phyloP scores from a whole-genome alignment of 1,139 yeast genomes.

The Nakaseomyces uthaithaninus region DNA sequence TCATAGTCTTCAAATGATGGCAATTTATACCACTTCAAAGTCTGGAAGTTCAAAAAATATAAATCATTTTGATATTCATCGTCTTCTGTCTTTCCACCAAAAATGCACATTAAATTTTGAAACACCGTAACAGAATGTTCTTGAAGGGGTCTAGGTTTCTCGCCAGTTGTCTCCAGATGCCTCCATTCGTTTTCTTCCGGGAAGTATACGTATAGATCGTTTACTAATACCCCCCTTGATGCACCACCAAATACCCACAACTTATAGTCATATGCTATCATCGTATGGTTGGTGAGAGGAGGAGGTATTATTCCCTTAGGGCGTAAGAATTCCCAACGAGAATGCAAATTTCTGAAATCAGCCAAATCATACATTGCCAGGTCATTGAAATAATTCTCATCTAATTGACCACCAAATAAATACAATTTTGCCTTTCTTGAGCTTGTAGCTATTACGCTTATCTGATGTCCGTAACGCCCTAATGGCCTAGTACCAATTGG shows the following conservation, averaged over 20 bases:
- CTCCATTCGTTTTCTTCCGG: constrained; percentile 62
- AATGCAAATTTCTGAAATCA: constrained; percentile 74
- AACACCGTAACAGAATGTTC: constrained; percentile 79
- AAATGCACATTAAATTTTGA: constrained; percentile 67
- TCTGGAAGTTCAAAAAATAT: constrained; percentile 60
- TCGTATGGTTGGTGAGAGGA: constrained; percentile 85
- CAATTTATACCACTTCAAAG: constrained; percentile 62
- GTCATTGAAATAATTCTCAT: constrained; percentile 79
- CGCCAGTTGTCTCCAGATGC: constrained; percentile 41
- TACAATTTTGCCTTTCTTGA: constrained; percentile 66
- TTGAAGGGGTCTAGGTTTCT: constrained; percentile 74
- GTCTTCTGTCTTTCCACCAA: constrained; percentile 75
- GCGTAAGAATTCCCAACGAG: constrained; percentile 71
- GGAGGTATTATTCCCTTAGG: constrained; percentile 61
- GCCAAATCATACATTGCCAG: constrained; percentile 80
- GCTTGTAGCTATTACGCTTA: constrained; percentile 50
- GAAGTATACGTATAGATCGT: constrained; percentile 61
- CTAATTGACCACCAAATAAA: constrained; percentile 93
- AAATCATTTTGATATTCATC: constrained; percentile 62
- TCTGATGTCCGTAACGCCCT: constrained; percentile 91
- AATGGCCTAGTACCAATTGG: constrained; percentile 78
- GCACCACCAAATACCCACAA: constrained; percentile 93
- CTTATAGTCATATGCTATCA: constrained; percentile 71
- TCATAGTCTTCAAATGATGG: constrained; percentile 38
- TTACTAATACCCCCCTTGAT: constrained; percentile 46